Evolutionary conservation across 345 rosid species (phyloP).

Genomic region (Salix arbutifolia): DNA sequence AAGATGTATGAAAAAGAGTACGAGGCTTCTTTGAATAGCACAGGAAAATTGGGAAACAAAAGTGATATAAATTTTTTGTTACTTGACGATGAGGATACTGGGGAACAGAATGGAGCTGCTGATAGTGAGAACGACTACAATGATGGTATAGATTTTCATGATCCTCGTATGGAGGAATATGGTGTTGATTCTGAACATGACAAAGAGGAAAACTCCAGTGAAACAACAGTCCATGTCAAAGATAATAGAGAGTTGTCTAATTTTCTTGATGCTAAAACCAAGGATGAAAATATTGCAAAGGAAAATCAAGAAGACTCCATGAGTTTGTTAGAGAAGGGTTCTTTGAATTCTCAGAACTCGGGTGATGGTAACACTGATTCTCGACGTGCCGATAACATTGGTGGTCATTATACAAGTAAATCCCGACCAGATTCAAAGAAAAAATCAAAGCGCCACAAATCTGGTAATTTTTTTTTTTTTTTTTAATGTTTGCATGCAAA

Average conservation of each 20-base stretch:
- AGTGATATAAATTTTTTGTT: constrained; percentile 18
- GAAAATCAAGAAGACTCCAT: constrained; percentile 32
- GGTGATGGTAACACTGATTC: constrained; percentile 22
- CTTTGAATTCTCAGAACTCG: constrained; percentile 18
- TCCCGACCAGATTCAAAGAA: constrained; percentile 46
- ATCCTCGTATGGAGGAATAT: constrained; percentile 41
- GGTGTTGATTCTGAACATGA: constrained; percentile 39
- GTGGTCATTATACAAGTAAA: constrained; percentile 43
- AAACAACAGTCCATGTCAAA: not conserved
- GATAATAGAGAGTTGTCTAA: constrained; percentile 12
- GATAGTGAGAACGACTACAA: constrained; percentile 42
- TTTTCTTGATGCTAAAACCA: constrained; percentile 23
- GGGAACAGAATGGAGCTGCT: constrained; percentile 25
- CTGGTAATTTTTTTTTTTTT: constrained; percentile 28
- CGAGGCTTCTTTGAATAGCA: constrained; percentile 60
- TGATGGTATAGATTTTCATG: constrained; percentile 54
- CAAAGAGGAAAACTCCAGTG: constrained; percentile 22
- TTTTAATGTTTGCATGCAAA: not conserved
- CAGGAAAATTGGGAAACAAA: constrained; percentile 22
- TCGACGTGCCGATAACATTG: constrained; percentile 9
- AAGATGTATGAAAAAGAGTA: constrained; percentile 76
- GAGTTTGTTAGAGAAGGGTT: constrained; percentile 31
- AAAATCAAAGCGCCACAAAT: constrained; percentile 60
- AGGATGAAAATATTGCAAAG: constrained; percentile 35
- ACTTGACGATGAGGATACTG: constrained; percentile 23